Percentiles rank a stretch among this genome's conserved stretches.
Conservation (phyloP, 345 rosid species). For the Toxicodendron radicans region DNA sequence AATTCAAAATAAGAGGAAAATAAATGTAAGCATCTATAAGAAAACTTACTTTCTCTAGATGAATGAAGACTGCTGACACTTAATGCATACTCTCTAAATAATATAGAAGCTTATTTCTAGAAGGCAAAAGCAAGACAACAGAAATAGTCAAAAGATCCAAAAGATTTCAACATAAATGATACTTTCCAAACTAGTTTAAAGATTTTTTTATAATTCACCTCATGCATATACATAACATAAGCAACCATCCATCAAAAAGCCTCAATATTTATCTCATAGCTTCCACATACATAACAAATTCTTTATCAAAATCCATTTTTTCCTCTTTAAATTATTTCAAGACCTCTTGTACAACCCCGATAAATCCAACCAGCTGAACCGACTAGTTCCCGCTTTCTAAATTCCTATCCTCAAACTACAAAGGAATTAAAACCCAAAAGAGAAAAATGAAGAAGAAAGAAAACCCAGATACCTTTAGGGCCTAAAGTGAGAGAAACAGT, state of each 20-base stretch:
- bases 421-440: neutral
- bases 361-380: no score
- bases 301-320: no score
- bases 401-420: neutral
- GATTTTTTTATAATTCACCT: no score
- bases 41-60: neutral
- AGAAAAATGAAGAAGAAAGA: neutral
- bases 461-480: constrained; percentile 51
- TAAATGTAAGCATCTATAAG: neutral
- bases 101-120: neutral
- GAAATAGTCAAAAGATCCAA: neutral
- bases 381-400: no score
- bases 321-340: no score
- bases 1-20: neutral
- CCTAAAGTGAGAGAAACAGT: constrained; percentile 89
- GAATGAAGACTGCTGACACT: neutral
- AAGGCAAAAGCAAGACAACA: neutral
- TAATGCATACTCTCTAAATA: neutral
- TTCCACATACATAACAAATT: neutral
- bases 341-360: no score
- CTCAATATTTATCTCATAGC: neutral
- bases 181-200: neutral
- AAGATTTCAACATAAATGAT: neutral
- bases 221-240: neutral
- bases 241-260: neutral